These are phyloP conservation scores for Cercospora zeae-maydis DNA, from an alignment of 2,329 filamentous ascomycete species.

Conservation along the genomic window DNA sequence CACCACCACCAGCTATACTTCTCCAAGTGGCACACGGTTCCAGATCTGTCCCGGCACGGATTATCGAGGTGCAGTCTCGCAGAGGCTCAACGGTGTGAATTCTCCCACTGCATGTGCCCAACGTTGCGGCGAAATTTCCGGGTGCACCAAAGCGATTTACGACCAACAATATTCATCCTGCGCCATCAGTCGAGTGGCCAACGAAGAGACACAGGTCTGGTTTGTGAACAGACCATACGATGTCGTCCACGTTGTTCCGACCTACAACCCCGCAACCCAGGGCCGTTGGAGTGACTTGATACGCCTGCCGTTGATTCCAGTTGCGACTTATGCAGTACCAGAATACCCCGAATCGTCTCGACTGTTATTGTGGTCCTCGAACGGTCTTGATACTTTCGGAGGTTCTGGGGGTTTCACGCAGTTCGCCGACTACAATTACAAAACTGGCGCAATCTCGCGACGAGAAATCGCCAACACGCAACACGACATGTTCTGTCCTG, in stretches of 20 bases:
- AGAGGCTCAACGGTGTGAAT: background rate
- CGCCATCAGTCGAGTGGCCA: background rate
- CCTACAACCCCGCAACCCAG: constrained; percentile 1
- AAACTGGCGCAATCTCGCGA: constrained; percentile 12
- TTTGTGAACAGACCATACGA: constrained; percentile 5
- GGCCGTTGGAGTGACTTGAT: constrained; percentile 14
- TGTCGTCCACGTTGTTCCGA: background rate
- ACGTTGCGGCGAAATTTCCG: constrained; percentile 1
- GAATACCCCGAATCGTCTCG: constrained; percentile 8
- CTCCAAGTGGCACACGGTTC: background rate
- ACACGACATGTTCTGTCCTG: constrained; percentile 58
- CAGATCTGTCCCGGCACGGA: constrained; percentile 6
- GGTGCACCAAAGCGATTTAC: constrained; percentile 12
- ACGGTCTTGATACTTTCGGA: background rate
- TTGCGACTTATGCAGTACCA: constrained; percentile 14
- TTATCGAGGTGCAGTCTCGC: background rate
- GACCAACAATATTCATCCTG: background rate
- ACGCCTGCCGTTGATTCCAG: constrained; percentile 13
- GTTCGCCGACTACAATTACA: constrained; percentile 17
- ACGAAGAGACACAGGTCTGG: constrained; percentile 5
- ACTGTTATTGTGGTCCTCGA: constrained; percentile 11
- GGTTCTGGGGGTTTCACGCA: constrained; percentile 5
- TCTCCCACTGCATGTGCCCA: background rate
- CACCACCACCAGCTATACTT: constrained; percentile 2
- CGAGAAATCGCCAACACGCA: constrained; percentile 39